Base-by-base conservation (phyloP, 2,329 filamentous ascomycete species). In the Ambrosiella xylebori region DNA sequence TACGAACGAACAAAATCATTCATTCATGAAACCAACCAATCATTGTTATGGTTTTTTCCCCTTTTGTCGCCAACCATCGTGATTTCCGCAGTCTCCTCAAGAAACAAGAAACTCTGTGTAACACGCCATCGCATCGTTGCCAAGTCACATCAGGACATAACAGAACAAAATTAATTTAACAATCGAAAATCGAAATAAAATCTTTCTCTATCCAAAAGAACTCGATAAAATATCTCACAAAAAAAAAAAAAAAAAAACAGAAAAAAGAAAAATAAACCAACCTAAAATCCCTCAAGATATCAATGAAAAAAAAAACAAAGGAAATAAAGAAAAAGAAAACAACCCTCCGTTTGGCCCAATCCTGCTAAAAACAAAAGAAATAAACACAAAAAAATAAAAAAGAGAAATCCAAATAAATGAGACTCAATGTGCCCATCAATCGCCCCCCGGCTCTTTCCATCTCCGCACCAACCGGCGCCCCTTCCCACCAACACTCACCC, bases 351-450 rank as follows among this genome's bases (percentile, higher is more conserved):
- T 12, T 17, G 17, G 15, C 15, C 54, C 6, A 56, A 17, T 19
- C 2, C 61, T 36, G 44, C n/a, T 17, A 12, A 55, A 41, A 37
- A 45, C 57, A 59, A 61, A 58, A 58, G 56, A 38, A 58, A 40
- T 57, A 60, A 39, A 56, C 19, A 38, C 44, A 56, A 37, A 56
- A 27, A 54, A 54, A 50, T 39, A 57, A 53, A 57, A 55, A 58
- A 35, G 51, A 45, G 37, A 53, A 56, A 27, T 50, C 52, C 53
- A 56, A 36, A 59, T 56, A 55, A 61, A 61, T 27, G 47, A 57
- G 35, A 39, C 38, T 44, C 19, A 37, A 37, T 53, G 39, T n/a
- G n/a, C n/a, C 9, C 37, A 15, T 13, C 37, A 11, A n/a, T 6
- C 17, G 38, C 7, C 6, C 41, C 15, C 39, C n/a, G 8, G n/a